Base-by-base conservation (phyloP, 345 rosid genomes). In the Limnanthes douglasii region DNA sequence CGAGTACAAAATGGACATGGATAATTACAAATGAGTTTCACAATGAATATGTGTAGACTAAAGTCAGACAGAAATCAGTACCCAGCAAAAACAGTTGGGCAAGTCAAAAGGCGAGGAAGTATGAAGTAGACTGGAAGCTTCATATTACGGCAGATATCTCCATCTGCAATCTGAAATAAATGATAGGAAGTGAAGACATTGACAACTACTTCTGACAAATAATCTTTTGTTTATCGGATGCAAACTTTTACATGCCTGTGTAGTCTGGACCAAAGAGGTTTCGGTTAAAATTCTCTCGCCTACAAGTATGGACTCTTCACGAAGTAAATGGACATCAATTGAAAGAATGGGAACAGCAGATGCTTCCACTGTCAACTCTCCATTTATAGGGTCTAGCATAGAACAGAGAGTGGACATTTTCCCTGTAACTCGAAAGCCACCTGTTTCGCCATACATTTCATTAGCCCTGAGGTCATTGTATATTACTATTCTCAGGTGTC, bases 11-110 rank as follows among this genome's bases (percentile, higher is more conserved):
- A 21, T 21, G 7, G 24, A 21, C 7, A 21, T 21, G 24, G 4
- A 21, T 4, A 21, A 21, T 21, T 11, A 26, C 12, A 22, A 32
- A 5, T 5, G 17, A 8, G 18, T 26, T 27, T 55, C 11, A 15
- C 17, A 15, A 13, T n/a, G n/a, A n/a, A n/a, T n/a, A n/a, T n/a
- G n/a, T n/a, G n/a, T n/a, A n/a, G n/a, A n/a, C n/a, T n/a, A 12
- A 29, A 8, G 8, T 8, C 19, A n/a, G 20, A 41, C 25, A 34
- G 31, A 21, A 15, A 19, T 24, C 53, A 60, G 60, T 49, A 82
- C 97, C 97, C 95, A 3, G 90, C 97, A 12, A 78, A 75, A 51
- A 65, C 36, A n/a, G 95, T 78, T 26, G 90, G 95, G 53, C 86
- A 76, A 46, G 84, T 62, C 46, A 83, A 54, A 53, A 88, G 97